A percentile compares a stretch with the other conserved stretches of the same genome.
Evolutionary conservation across 2,329 filamentous ascomycete genomes (phyloP).

Genomic region (Blastomyces silverae): DNA sequence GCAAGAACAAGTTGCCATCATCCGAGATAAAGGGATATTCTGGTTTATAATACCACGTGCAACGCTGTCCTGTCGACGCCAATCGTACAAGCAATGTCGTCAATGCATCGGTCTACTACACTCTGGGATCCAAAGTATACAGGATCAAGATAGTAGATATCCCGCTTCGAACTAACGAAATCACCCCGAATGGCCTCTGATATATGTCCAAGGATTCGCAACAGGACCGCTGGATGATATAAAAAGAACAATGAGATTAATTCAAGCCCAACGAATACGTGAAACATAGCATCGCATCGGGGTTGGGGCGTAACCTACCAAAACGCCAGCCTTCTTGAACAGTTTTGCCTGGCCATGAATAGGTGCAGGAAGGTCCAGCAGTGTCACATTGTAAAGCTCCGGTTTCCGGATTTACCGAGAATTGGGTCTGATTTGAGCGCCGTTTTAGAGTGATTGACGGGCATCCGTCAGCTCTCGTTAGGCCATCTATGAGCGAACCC

Average conservation of each 20-base stretch:
- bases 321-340: constrained; percentile 54
- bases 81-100: constrained; percentile 56
- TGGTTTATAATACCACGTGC: constrained; percentile 46
- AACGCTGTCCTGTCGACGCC: constrained; percentile 49
- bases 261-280: neutral
- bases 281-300: neutral
- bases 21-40: constrained; percentile 5
- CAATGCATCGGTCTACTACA: constrained; percentile 53
- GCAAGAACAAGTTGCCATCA: neutral
- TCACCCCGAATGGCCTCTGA: constrained; percentile 47
- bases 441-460: constrained; percentile 27
- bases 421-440: constrained; percentile 23
- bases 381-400: constrained; percentile 26
- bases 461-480: constrained; percentile 26
- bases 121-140: constrained; percentile 52
- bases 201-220: constrained; percentile 52
- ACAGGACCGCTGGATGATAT: constrained; percentile 43
- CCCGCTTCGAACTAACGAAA: constrained; percentile 53
- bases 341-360: constrained; percentile 51
- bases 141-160: constrained; percentile 59
- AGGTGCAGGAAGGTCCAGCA: constrained; percentile 27
- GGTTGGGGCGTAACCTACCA: constrained; percentile 31
- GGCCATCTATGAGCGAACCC: constrained; percentile 25
- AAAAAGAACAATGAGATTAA: neutral
- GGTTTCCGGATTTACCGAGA: constrained; percentile 28